These are phyloP conservation scores for Catunica adiposa DNA, from an alignment of 2,329 filamentous ascomycete species.

Conservation along the genomic window DNA sequence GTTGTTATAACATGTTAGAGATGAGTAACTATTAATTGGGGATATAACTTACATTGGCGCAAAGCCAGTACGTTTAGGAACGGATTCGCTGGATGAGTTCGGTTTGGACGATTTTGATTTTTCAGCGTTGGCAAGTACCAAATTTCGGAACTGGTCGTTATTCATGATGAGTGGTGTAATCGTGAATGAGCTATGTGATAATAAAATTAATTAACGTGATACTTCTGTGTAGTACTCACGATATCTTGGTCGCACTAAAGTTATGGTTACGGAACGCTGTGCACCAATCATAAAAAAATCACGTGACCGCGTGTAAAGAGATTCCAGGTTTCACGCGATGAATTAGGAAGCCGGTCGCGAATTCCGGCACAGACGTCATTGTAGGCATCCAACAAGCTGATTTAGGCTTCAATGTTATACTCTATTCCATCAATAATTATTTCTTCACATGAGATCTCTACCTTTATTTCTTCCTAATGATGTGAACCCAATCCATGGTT, in stretches of 20 bases:
- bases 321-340: too few relatives aligned
- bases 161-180: constrained; percentile 43
- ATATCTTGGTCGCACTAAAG: too few relatives aligned
- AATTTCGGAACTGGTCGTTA: constrained; percentile 80
- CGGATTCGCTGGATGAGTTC: not conserved
- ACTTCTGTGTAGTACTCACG: too few relatives aligned
- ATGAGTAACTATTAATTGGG: not conserved
- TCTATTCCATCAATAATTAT: too few relatives aligned
- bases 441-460: too few relatives aligned
- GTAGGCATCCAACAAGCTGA: not conserved
- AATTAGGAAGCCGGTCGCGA: not conserved
- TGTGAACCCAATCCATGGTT: too few relatives aligned
- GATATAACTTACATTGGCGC: constrained; percentile 31
- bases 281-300: not conserved
- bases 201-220: too few relatives aligned
- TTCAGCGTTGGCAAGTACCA: constrained; percentile 40
- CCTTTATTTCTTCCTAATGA: too few relatives aligned
- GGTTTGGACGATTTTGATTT: constrained; percentile 22
- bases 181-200: not conserved
- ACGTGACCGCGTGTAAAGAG: constrained; percentile 12
- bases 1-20: not conserved
- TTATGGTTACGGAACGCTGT: too few relatives aligned
- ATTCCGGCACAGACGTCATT: not conserved
- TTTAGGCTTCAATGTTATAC: too few relatives aligned
- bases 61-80: not conserved